These are phyloP conservation scores for Wickerhamomyces tratensis DNA, from an alignment of 805 yeast genomes.

Conservation along the genomic window DNA sequence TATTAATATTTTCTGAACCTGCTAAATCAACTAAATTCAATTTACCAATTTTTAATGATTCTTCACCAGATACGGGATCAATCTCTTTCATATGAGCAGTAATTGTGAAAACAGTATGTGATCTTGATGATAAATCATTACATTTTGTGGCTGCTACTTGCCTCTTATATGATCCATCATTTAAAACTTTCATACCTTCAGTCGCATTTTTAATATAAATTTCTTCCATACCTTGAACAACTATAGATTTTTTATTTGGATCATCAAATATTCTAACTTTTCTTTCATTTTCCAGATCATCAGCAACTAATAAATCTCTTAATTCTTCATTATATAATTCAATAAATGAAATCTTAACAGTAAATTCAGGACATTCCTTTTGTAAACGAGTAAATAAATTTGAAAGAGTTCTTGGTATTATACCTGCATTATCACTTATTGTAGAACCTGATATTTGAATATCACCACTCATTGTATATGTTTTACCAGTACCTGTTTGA, in stretches of 20 bases:
- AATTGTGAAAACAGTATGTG: slow-evolving; percentile 75
- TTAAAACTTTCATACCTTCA: slow-evolving; percentile 42
- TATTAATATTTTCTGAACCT: slow-evolving; percentile 78
- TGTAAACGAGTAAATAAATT: slow-evolving; percentile 43
- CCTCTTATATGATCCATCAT: slow-evolving; percentile 50
- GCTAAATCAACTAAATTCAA: slow-evolving; percentile 89
- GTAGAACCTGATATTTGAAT: slow-evolving; percentile 30
- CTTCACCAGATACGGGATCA: slow-evolving; percentile 38
- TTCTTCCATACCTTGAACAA: slow-evolving; percentile 51
- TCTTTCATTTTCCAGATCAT: slow-evolving; percentile 25
- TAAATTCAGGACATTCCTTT: slow-evolving; percentile 34
- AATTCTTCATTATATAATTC: slow-evolving; percentile 81
- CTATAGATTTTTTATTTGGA: slow-evolving; percentile 30
- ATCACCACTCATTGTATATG: slow-evolving; percentile 68
- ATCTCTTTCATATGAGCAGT: slow-evolving; percentile 44
- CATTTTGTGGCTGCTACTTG: slow-evolving; percentile 73
- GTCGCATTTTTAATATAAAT: slow-evolving; percentile 35
- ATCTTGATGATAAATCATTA: slow-evolving; percentile 68
- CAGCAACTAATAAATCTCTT: slow-evolving; percentile 45
- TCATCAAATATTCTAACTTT: slow-evolving; percentile 44
- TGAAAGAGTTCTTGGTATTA: slow-evolving; percentile 51
- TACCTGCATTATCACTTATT: slow-evolving; percentile 42
- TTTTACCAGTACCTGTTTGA: slow-evolving; percentile 83
- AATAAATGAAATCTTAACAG: slow-evolving; percentile 64
- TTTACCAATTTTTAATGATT: slow-evolving; percentile 46